phyloP scores from a whole-genome alignment of 352 stramenopile genomes.

The Globisporangium ultimum region DNA sequence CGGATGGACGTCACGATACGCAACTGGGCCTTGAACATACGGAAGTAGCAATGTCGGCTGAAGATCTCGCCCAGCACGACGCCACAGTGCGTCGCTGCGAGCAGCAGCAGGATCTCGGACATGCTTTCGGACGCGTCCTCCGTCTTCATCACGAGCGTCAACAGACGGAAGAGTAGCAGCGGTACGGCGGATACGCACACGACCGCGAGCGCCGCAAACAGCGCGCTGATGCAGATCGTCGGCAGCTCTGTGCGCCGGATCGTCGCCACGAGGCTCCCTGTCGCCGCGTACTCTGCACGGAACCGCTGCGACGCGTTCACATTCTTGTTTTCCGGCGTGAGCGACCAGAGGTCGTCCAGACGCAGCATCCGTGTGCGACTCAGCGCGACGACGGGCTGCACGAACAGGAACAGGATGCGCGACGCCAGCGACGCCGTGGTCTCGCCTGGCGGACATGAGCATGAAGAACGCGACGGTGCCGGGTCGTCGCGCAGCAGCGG shows the following conservation, averaged over 20 bases:
- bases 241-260: conserved; percentile 30
- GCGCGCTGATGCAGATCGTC: conserved; percentile 17
- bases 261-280: conserved; percentile 10
- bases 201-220: conserved; percentile 19
- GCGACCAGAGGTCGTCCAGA: conserved; percentile 30
- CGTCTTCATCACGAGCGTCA: conserved; percentile 24
- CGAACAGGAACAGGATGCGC: conserved; percentile 31
- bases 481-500: not conserved
- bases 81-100: conserved; percentile 25
- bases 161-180: conserved; percentile 28
- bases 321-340: conserved; percentile 24
- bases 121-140: conserved; percentile 3
- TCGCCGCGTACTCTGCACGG: conserved; percentile 22
- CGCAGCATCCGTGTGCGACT: conserved; percentile 16
- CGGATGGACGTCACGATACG: conserved; percentile 32
- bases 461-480: not conserved
- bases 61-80: conserved; percentile 28
- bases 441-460: conserved; percentile 2
- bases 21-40: conserved; percentile 29
- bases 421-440: conserved; percentile 23
- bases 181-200: conserved; percentile 19
- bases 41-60: conserved; percentile 26
- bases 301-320: conserved; percentile 22
- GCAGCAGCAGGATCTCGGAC: conserved; percentile 23
- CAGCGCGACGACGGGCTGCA: conserved; percentile 27